Evolutionary conservation across 768 basidiomycete genomes (phyloP).

Genomic region (Phanerochaete carnosa): DNA sequence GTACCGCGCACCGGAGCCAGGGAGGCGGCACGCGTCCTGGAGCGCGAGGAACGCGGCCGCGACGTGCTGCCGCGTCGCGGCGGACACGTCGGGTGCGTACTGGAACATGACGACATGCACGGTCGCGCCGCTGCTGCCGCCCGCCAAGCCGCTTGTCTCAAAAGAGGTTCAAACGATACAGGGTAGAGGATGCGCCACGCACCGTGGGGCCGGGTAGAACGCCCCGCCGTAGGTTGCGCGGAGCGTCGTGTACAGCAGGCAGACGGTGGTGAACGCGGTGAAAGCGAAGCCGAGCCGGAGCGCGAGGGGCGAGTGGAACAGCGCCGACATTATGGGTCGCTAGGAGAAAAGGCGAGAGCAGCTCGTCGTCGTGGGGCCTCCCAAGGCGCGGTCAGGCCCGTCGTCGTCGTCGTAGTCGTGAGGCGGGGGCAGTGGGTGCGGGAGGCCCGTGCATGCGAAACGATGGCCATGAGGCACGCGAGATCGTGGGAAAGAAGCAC

Average conservation of each 20-base stretch:
- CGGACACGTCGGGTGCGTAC: background rate
- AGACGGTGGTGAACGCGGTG: constrained; percentile 1
- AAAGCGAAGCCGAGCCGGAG: constrained; percentile 1
- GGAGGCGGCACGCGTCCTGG: constrained; percentile 2
- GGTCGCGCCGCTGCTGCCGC: constrained; percentile 2
- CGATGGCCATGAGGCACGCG: background rate
- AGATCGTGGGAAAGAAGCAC: background rate
- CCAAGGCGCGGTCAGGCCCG: background rate
- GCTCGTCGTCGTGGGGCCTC: background rate
- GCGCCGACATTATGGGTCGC: background rate
- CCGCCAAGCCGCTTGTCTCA: background rate
- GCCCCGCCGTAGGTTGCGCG: background rate
- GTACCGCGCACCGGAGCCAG: background rate
- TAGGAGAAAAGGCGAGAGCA: background rate
- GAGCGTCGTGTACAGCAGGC: background rate
- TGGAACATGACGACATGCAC: constrained; percentile 11
- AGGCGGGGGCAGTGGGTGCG: background rate
- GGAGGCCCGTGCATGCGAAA: background rate
- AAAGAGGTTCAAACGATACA: constrained; percentile 4
- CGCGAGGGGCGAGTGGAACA: constrained; percentile 1
- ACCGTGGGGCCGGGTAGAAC: background rate
- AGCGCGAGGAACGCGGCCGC: constrained; percentile 9
- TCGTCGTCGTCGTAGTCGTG: background rate
- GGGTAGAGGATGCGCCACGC: no score
- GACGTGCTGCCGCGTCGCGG: background rate